These are phyloP conservation scores for Kuraishia borneana DNA, from an alignment of 805 yeast genomes.

Conservation along the genomic window DNA sequence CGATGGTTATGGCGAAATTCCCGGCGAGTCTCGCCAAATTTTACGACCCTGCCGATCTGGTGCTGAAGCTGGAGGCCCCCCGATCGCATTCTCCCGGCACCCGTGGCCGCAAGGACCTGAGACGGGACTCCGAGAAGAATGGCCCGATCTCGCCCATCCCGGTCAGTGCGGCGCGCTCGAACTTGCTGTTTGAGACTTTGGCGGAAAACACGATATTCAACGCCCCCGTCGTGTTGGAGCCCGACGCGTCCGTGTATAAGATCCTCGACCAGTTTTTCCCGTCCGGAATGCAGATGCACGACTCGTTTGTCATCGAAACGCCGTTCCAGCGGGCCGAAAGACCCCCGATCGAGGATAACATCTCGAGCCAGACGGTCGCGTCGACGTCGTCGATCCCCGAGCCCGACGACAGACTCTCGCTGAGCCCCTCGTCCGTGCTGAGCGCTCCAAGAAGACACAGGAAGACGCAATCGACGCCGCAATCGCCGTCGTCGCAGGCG, in stretches of 20 bases:
- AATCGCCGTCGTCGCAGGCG: constrained; percentile 3
- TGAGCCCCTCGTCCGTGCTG: constrained; percentile 7
- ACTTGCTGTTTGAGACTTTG: constrained; percentile 1
- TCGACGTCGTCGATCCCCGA: not conserved
- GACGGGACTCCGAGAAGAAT: not conserved
- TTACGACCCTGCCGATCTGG: constrained; percentile 61
- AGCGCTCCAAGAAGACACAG: constrained; percentile 2
- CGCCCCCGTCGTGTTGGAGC: constrained; percentile 33
- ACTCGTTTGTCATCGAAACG: constrained; percentile 51
- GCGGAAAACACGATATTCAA: not conserved
- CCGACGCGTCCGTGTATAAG: constrained; percentile 51
- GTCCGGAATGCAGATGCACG: constrained; percentile 54
- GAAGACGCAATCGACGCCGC: constrained; percentile 2
- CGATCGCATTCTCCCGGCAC: constrained; percentile 1
- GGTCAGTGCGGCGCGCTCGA: constrained; percentile 12
- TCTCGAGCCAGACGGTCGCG: not conserved
- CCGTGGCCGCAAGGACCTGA: not conserved
- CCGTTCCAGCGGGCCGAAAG: constrained; percentile 13
- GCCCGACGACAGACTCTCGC: constrained; percentile 1
- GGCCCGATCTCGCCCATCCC: constrained; percentile 18
- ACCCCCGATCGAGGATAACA: not conserved
- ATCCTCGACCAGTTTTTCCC: constrained; percentile 52
- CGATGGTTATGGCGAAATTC: constrained; percentile 47
- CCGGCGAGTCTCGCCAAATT: constrained; percentile 53
- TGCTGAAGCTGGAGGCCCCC: constrained; percentile 19